A percentile compares a stretch with the other conserved stretches of the same genome.
Conservation (phyloP, 306 rosid species). For the Dalbergia cultrata region DNA sequence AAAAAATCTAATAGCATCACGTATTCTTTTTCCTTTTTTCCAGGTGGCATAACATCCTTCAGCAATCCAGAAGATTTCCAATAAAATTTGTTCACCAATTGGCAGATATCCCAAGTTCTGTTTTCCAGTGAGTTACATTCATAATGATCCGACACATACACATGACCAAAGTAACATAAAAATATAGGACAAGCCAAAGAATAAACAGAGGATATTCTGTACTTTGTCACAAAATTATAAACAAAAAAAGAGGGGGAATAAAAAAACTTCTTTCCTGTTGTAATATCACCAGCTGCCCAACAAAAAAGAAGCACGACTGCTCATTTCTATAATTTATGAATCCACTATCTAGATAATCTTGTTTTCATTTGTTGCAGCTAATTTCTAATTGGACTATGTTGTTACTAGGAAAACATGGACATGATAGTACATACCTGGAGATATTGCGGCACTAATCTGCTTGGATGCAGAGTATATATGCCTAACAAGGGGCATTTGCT, state of each 20-base stretch:
- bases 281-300: slow-evolving; percentile 17
- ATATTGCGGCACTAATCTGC: slow-evolving; percentile 90
- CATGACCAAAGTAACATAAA: not conserved
- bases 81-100: not conserved
- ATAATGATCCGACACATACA: not conserved
- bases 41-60: not conserved
- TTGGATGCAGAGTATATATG: slow-evolving; percentile 93
- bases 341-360: slow-evolving; percentile 13
- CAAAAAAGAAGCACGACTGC: not conserved
- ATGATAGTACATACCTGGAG: slow-evolving; percentile 70
- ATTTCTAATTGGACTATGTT: slow-evolving; percentile 16
- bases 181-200: not conserved
- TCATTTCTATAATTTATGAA: slow-evolving; percentile 22
- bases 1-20: not conserved
- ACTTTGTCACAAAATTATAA: not conserved
- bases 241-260: not conserved
- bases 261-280: not conserved
- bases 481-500: slow-evolving; percentile 91
- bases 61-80: not conserved
- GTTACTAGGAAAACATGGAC: slow-evolving; percentile 28
- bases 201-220: not conserved
- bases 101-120: not conserved
- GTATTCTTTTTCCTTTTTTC: not conserved
- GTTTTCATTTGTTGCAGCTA: not conserved
- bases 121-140: not conserved